These are phyloP conservation scores for Waltiozyma sp. DNA, from an alignment of 1,139 yeast genomes.

Conservation along the genomic window DNA sequence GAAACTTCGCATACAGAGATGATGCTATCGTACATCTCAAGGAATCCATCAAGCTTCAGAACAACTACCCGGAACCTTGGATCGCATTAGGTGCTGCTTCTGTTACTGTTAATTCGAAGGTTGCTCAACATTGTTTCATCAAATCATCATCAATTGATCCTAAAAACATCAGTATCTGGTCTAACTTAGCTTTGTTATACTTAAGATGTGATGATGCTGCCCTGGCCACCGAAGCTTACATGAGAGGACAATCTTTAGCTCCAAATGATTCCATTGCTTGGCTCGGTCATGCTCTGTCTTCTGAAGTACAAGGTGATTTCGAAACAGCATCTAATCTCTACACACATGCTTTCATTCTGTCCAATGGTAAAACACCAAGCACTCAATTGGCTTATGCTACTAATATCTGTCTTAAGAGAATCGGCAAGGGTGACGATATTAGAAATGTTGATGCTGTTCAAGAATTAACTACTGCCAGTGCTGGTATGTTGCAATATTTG, in stretches of 20 bases:
- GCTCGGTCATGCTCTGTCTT: constrained; percentile 75
- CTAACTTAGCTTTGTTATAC: constrained; percentile 71
- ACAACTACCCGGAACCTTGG: constrained; percentile 69
- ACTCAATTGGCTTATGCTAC: constrained; percentile 67
- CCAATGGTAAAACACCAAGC: constrained; percentile 63
- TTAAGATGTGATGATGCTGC: constrained; percentile 56
- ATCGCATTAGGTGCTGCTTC: constrained; percentile 67
- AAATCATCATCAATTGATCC: constrained; percentile 66
- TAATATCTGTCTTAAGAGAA: constrained; percentile 34
- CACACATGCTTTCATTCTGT: constrained; percentile 67
- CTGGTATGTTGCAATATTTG: constrained; percentile 65
- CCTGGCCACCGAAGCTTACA: constrained; percentile 64
- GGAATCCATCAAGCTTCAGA: constrained; percentile 60
- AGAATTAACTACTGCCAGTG: constrained; percentile 54
- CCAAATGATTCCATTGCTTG: constrained; percentile 75
- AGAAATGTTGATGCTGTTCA: constrained; percentile 49
- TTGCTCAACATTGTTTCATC: constrained; percentile 88
- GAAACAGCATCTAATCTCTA: constrained; percentile 44
- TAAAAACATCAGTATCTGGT: constrained; percentile 65
- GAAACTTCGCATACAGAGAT: constrained; percentile 26
- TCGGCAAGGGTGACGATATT: constrained; percentile 33
- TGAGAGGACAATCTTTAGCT: constrained; percentile 68
- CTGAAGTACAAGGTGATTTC: constrained; percentile 45
- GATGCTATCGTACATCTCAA: constrained; percentile 48
- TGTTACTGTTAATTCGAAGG: constrained; percentile 48